Base-by-base conservation (phyloP, 305 asterid species). In the Lippia alba region DNA sequence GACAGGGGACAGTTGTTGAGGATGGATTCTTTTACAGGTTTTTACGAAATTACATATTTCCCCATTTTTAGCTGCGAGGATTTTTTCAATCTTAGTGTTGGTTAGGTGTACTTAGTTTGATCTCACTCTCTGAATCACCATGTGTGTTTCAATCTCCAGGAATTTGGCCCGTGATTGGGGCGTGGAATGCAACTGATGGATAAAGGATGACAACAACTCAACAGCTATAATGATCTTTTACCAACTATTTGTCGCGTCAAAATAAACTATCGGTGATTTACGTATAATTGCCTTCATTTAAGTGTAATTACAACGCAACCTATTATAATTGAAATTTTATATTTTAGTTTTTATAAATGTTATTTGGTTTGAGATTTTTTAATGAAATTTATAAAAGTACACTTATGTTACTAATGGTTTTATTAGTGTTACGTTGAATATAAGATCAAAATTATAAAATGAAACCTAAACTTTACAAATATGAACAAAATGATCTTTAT, bases 1-100 rank as follows among this genome's bases (percentile, higher is more conserved):
- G 81, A 76, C 78, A 75, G 56, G 19, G 9, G 49, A 44, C 49
- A 44, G 72, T 57, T 18, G 78, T 36, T 54, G 44, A 61, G 70
- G n/a, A 74, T 40, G 56, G 20, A 40, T 61, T 41, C 48, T 1
- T 15, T 56, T 20, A 70, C 68, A 39, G 40, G 62, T 61, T 36
- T 10, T 45, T 14, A 16, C 20, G 66, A 6, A 70, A 69, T 56
- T 59, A 56, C 63, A 69, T 32, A 46, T 15, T 68, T 68, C 61
- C 61, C 46, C 59, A 15, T 32, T 24, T 14, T 18, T 30, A 48
- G 67, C 17, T 40, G 20, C 6, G 24, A 46, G 12, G 7, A 40
- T 45, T 50, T 49, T 41, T 51, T 59, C 14, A 19, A 49, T 5
- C 17, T 16, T 16, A 4, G 0, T 51, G 64, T 54, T 67, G 54